Evolutionary conservation across 2,329 filamentous ascomycete genomes (phyloP).

Genomic region (Cercospora zeina): DNA sequence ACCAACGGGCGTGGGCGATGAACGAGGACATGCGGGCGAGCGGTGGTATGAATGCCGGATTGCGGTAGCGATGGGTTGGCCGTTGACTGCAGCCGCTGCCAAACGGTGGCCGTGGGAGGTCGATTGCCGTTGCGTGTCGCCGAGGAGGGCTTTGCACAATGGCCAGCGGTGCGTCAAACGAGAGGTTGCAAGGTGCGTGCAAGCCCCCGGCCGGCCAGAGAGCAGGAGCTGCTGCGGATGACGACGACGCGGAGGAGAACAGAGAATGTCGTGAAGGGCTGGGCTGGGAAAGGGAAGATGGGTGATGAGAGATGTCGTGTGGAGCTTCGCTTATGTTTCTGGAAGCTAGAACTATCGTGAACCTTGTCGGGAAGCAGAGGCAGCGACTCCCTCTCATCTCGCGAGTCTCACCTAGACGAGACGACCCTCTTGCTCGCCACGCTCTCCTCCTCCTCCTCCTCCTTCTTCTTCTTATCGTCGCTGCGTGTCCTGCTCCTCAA

Average conservation of each 20-base stretch:
- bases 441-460: too few species aligned
- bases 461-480: not conserved
- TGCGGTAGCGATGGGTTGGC: not conserved
- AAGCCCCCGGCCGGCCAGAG: not conserved
- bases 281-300: not conserved
- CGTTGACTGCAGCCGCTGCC: slow-evolving; percentile 4
- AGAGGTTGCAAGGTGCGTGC: slow-evolving; percentile 7
- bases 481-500: not conserved
- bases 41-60: slow-evolving; percentile 9
- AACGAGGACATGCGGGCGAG: slow-evolving; percentile 20
- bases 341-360: slow-evolving; percentile 11
- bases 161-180: slow-evolving; percentile 19
- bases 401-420: not conserved
- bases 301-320: not conserved
- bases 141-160: not conserved
- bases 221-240: not conserved
- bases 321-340: slow-evolving; percentile 13
- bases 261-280: not conserved
- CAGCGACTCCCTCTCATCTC: not conserved
- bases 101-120: slow-evolving; percentile 2
- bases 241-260: not conserved
- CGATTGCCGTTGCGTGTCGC: not conserved
- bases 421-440: not conserved
- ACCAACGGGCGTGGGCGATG: slow-evolving; percentile 13
- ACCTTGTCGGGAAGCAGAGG: slow-evolving; percentile 13